Base-by-base conservation (phyloP, 805 yeast species). In the Groenewaldozyma tartarivorans region DNA sequence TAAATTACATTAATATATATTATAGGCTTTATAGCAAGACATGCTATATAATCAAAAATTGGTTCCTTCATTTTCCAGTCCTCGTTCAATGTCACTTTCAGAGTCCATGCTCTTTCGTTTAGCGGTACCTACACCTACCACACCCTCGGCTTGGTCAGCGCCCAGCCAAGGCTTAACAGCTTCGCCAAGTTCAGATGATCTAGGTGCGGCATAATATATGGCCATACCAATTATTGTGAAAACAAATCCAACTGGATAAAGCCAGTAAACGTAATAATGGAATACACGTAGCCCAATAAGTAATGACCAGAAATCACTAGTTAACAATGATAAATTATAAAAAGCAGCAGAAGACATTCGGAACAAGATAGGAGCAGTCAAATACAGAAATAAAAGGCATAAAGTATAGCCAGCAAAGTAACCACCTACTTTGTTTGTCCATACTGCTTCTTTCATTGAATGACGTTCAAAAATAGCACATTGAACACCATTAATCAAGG, bases 341-440 rank as follows among this genome's bases (percentile, higher is more conserved):
- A 67, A 67, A 9, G 71, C 69, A 9, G 72, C 71, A 4, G 69
- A 64, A 15, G 71, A 63, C 63, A 67, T 63, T 29, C 71, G 53
- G 58, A 67, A 61, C 48, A 67, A 46, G 35, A 67, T 58, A 17
- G 71, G 71, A 18, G 68, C 67, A 9, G 68, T 56, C 42, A 56
- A 41, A 55, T 67, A 67, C 29, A 67, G 52, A 40, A 67, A 39
- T 41, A 67, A 50, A 62, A 67, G 51, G 6, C 64, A 55, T 21
- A 63, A 45, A 11, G 68, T 64, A 49, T 60, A 67, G 11, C 72
- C 71, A n/a, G 54, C 57, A 36, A 67, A 63, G 50, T 62, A 67
- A 20, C 71, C 71, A 16, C 62, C 72, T 35, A 67, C 66, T 21
- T 51, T 41, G 24, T 53, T 48, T 24, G 55, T 53, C 71, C 72